A percentile compares a stretch with the other conserved stretches of the same genome.
These are phyloP conservation scores for Porogramme epimiltina DNA, from an alignment of 1,284 basidiomycete species.

Conservation along the genomic window DNA sequence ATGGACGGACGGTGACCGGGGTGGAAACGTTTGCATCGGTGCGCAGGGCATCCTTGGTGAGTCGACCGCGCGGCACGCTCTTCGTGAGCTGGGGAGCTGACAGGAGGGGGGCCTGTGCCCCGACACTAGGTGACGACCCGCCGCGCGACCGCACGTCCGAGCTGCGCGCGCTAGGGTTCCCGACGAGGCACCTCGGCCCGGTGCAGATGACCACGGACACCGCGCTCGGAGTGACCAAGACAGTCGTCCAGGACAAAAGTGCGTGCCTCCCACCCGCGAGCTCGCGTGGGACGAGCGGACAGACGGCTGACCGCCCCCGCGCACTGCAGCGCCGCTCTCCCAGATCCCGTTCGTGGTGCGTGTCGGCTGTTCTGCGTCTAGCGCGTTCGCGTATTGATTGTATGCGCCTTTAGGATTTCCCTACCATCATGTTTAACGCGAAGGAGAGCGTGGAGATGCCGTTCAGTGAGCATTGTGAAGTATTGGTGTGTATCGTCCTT, in stretches of 20 bases:
- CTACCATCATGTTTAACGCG: constrained; percentile 83
- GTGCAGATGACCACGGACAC: constrained; percentile 99
- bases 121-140: constrained; percentile 77
- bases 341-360: constrained; percentile 75
- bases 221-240: constrained; percentile 90
- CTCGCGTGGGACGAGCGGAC: no score
- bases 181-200: constrained; percentile 78
- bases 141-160: constrained; percentile 88
- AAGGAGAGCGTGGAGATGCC: constrained; percentile 94
- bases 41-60: constrained; percentile 67
- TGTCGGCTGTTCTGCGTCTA: not conserved
- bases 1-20: no score
- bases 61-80: not conserved
- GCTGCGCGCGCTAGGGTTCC: constrained; percentile 86
- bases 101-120: no score
- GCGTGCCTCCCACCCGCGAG: constrained; percentile 1
- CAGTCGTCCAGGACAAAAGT: constrained; percentile 82
- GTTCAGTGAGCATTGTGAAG: constrained; percentile 68
- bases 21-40: no score
- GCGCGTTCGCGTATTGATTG: constrained; percentile 18
- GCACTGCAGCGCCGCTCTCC: constrained; percentile 62
- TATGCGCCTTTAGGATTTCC: constrained; percentile 63
- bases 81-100: no score
- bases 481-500: not conserved
- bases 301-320: no score